Conservation (phyloP, 2,329 filamentous ascomycete genomes). For the Botrytis medusae region DNA sequence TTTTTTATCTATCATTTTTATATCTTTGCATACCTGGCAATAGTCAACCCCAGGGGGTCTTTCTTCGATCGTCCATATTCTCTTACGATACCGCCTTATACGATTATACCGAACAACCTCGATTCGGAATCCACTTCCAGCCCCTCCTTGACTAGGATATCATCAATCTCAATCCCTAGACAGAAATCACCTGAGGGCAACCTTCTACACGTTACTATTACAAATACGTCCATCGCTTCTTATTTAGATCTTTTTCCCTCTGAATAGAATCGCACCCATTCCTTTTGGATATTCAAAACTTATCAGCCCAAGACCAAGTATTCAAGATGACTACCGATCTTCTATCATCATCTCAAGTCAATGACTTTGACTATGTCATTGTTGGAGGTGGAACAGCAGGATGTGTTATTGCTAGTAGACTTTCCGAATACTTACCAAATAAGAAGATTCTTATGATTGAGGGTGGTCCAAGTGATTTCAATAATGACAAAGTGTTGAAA, state of each 20-base stretch:
- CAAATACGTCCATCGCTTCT: slow-evolving; percentile 5
- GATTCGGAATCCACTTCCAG: slow-evolving; percentile 17
- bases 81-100: slow-evolving; percentile 13
- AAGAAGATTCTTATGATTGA: slow-evolving; percentile 82
- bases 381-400: slow-evolving; percentile 53
- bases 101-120: not conserved
- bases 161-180: not conserved
- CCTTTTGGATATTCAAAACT: not conserved
- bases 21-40: not conserved
- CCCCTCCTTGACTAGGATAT: slow-evolving; percentile 19
- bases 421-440: slow-evolving; percentile 75
- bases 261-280: not conserved
- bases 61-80: not conserved
- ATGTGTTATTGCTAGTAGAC: slow-evolving; percentile 48
- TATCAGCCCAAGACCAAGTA: not conserved
- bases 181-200: slow-evolving; percentile 11
- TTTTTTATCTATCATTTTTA: slow-evolving; percentile 9
- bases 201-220: slow-evolving; percentile 5
- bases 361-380: slow-evolving; percentile 49
- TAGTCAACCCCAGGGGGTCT: not conserved
- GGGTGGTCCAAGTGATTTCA: slow-evolving; percentile 84
- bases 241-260: not conserved
- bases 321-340: slow-evolving; percentile 38
- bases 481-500: slow-evolving; percentile 82
- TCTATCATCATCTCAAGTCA: slow-evolving; percentile 36